Percentiles rank a stretch among this genome's conserved stretches.
These are phyloP conservation scores for Camellia oleifera DNA, from an alignment of 179 eudicot species.

Conservation along the genomic window DNA sequence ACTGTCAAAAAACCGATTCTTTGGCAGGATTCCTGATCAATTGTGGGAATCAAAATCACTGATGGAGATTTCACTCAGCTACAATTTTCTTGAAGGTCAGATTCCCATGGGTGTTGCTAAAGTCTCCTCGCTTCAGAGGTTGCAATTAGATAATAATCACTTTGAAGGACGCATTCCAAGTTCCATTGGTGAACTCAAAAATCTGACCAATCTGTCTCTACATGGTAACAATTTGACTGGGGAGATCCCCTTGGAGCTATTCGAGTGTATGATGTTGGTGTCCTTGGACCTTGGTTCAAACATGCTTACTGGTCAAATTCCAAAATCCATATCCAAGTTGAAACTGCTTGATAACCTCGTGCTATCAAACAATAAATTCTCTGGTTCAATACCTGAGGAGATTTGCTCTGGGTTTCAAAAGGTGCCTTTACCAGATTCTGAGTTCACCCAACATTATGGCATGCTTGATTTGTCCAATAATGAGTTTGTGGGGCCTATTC, in stretches of 20 bases:
- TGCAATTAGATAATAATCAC: constrained; percentile 70
- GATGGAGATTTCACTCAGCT: constrained; percentile 55
- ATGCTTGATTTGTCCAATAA: constrained; percentile 89
- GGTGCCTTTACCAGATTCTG: constrained; percentile 79
- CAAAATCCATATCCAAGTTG: constrained; percentile 57
- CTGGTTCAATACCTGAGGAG: constrained; percentile 80
- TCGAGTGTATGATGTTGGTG: constrained; percentile 62
- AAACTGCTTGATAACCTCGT: constrained; percentile 76
- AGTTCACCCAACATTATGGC: constrained; percentile 86
- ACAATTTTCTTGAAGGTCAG: constrained; percentile 62
- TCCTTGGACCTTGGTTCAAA: constrained; percentile 80
- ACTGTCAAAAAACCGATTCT: constrained; percentile 62
- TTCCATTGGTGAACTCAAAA: constrained; percentile 60
- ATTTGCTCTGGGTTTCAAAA: constrained; percentile 83
- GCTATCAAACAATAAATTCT: constrained; percentile 58
- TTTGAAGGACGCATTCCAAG: constrained; percentile 71
- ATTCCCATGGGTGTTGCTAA: constrained; percentile 48
- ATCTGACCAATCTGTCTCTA: constrained; percentile 81
- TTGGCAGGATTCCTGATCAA: constrained; percentile 63
- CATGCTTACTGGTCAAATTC: constrained; percentile 57
- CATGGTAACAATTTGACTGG: constrained; percentile 72
- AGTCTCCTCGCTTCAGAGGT: constrained; percentile 55
- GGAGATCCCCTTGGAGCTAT: constrained; percentile 65
- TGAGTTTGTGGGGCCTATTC: constrained; percentile 66
- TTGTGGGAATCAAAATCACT: constrained; percentile 76